Base-by-base conservation (phyloP, 352 stramenopile species). In the Phytophthora sp. region DNA sequence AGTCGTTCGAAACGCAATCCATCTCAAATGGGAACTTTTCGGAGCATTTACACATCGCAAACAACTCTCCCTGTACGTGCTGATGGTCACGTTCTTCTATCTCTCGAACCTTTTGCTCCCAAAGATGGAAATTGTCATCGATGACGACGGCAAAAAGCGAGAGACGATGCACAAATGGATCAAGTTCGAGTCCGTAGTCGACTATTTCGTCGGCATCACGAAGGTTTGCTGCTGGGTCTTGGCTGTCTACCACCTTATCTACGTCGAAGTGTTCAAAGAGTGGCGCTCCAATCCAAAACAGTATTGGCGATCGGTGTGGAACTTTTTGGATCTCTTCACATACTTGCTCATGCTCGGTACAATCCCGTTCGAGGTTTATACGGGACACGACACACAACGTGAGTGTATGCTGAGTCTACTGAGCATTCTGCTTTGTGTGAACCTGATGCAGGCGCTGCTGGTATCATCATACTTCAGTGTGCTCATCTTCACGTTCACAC, bases 241-340 rank as follows among this genome's bases (percentile, higher is more conserved):
- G 8, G 76, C 79, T 1, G 36, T 81, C 9, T 88, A 88, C 47
- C 79, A 85, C 38, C 70, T 88, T 27, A 39, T 82, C 6, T 88
- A 85, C 49, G 79, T 88, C 44, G 79, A 88, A 57, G 56, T 88
- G n/a, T 84, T 77, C 58, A 80, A 84, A 39, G 79, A 88, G 47
- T 84, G 71, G 65, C 66, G 72, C 7, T 73, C 77, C 9, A 71
- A 86, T 27, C 63, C 57, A 4, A 57, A 50, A 12, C 55, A 69
- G 35, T 88, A 88, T 38, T 88, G 76, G 76, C 72, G 71, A 24
- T 88, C 79, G 5, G 57, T 82, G 29, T 88, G 79, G 74, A 88
- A 88, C 30, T 63, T 76, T 11, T 63, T 88, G 47, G 76, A 88
- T 64, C 57, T 88, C 13, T 75, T 74, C 44, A 80, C 76, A 24